Base-by-base conservation (phyloP, 1,284 basidiomycete genomes). In the Cerrena zonata region DNA sequence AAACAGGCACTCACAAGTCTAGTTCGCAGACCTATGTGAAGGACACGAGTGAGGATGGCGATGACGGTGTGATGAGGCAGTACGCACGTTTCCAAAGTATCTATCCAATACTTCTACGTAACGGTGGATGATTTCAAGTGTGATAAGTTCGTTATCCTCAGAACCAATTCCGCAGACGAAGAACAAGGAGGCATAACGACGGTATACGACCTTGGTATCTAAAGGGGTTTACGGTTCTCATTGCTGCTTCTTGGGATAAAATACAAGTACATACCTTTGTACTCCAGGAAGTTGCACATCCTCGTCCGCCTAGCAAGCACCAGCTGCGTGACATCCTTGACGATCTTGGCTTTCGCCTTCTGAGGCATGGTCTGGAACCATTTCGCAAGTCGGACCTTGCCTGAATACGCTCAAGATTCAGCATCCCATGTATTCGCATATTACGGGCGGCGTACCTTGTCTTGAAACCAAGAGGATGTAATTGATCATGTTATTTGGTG, bases 231-330 rank as follows among this genome's bases (percentile, higher is more conserved):
- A 10, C 30, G 3, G 27, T 3, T n/a, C 21, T n/a, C 12, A 4
- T 38, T 12, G 10, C 12, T 22, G 1, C 21, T 13, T 30, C 5
- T 27, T 24, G 5, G 18, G 11, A 22, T 13, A 37, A 19, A 19
- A 45, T 24, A 49, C 15, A 21, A 45, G 26, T 25, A 3, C 34
- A 41, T 25, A 92, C 94, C 94, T 75, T 99, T 99, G 79, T 99
- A 99, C 68, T 99, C 96, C 47, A 99, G 72, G 65, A 99, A 94
- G 72, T 99, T 99, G 71, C 95, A 99, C 96, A 99, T 99, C 59
- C 94, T 79, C 47, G 96, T 97, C 57, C 96, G 80, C 42, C 96
- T 82, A 41, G 94, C 94, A 22, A 99, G 81, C 15, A 99, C 96
- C 43, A 99, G 82, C 72, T 99, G 96, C 0, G 96, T 99, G 23